Conservation (phyloP, 805 yeast genomes). For the Grigorovia yakushimaensis region DNA sequence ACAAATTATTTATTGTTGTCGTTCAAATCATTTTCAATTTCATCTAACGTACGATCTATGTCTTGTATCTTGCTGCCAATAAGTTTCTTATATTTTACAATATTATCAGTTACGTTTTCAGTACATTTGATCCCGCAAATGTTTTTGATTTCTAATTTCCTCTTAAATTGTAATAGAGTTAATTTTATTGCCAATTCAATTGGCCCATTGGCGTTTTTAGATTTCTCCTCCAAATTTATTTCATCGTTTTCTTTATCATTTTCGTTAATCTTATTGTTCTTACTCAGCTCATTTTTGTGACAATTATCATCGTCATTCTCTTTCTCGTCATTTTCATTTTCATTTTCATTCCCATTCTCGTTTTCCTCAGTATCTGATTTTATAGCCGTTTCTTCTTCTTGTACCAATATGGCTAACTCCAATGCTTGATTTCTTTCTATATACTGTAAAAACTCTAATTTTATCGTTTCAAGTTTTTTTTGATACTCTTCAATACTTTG, state of each 20-base stretch:
- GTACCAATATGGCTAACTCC: slow-evolving; percentile 47
- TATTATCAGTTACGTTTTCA: slow-evolving; percentile 41
- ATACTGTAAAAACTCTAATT: slow-evolving; percentile 16
- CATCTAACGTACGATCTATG: slow-evolving; percentile 72
- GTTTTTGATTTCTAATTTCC: slow-evolving; percentile 35
- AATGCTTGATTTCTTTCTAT: slow-evolving; percentile 58
- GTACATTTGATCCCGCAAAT: slow-evolving; percentile 42
- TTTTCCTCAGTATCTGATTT: slow-evolving; percentile 1
- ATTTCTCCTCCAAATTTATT: neutral
- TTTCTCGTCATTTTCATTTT: slow-evolving; percentile 26
- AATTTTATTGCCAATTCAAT: slow-evolving; percentile 33
- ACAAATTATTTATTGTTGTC: slow-evolving; percentile 7
- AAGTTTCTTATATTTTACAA: slow-evolving; percentile 70
- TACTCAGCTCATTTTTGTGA: neutral
- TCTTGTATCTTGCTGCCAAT: slow-evolving; percentile 74
- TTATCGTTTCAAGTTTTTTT: neutral
- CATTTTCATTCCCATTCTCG: neutral
- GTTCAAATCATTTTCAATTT: slow-evolving; percentile 44
- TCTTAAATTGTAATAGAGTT: slow-evolving; percentile 42
- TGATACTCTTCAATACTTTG: slow-evolving; percentile 6
- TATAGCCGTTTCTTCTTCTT: slow-evolving; percentile 37
- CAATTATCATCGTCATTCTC: neutral
- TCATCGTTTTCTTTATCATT: neutral
- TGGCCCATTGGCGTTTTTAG: no score
- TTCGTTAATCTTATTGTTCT: neutral